Evolutionary conservation across 176 grass and related monocot species (phyloP).

Genomic region (Chrysopogon serrulatus): DNA sequence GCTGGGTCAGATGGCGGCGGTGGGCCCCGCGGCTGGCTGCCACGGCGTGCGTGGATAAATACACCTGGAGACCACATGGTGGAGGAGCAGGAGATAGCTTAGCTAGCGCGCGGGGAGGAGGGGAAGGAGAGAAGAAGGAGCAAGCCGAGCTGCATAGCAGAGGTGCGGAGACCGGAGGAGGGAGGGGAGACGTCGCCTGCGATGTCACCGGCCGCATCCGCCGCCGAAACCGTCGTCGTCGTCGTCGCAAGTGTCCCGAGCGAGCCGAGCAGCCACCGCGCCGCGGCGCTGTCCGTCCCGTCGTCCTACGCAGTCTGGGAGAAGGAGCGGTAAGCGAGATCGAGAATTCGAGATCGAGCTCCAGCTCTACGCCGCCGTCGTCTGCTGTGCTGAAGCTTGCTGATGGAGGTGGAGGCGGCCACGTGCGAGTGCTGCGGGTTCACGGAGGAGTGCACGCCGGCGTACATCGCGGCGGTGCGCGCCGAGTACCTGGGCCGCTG

Average conservation of each 20-base stretch:
- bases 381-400: neutral
- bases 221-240: constrained; percentile 1
- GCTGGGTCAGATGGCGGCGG: too few species aligned
- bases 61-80: constrained; percentile 15
- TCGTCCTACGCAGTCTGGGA: constrained; percentile 67
- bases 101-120: neutral
- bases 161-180: neutral
- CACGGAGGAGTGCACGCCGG: constrained; percentile 80
- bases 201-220: constrained; percentile 54
- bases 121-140: neutral
- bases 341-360: too few species aligned
- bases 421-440: constrained; percentile 81
- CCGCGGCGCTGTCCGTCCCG: constrained; percentile 30
- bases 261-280: constrained; percentile 25
- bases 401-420: constrained; percentile 54
- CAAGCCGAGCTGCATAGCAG: neutral
- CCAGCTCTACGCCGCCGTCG: neutral
- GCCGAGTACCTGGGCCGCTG: constrained; percentile 54
- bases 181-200: constrained; percentile 29
- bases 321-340: constrained; percentile 60
- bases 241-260: neutral
- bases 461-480: constrained; percentile 67
- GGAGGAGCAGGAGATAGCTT: neutral
- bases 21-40: neutral
- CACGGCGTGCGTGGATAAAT: constrained; percentile 23